Percentiles rank a stretch among this genome's conserved stretches.
Conservation (phyloP, 768 basidiomycete species). For the Candolleomyces efflorescens region DNA sequence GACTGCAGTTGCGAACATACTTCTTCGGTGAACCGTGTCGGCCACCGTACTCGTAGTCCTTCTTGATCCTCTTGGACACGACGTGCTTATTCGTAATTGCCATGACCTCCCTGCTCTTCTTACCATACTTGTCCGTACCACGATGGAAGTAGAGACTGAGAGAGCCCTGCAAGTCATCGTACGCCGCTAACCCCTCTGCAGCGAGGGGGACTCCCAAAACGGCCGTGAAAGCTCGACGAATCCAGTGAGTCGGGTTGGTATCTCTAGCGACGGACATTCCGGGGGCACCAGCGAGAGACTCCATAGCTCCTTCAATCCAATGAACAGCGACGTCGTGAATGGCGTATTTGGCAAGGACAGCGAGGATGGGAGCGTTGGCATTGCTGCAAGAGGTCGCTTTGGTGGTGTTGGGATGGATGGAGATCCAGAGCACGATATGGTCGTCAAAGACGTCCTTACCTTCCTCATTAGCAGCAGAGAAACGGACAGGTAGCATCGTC, state of each 20-base stretch:
- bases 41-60: slow-evolving; percentile 21
- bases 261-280: no score
- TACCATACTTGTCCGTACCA: slow-evolving; percentile 14
- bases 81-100: slow-evolving; percentile 27
- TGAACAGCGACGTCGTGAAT: background rate
- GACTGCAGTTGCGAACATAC: background rate
- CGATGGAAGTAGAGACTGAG: background rate
- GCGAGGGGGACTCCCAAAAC: no score
- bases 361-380: background rate
- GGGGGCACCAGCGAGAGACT: background rate
- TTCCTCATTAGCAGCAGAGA: background rate
- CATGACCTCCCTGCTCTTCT: slow-evolving; percentile 19
- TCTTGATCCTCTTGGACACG: slow-evolving; percentile 18
- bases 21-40: background rate
- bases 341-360: background rate
- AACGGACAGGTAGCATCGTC: background rate
- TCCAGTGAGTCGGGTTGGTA: no score
- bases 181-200: no score
- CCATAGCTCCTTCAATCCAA: background rate
- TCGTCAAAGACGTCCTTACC: background rate
- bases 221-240: no score
- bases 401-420: background rate
- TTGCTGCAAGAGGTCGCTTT: background rate
- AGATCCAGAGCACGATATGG: background rate
- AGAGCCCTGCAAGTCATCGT: background rate